These are phyloP conservation scores for Phyllosticta citrichinensis DNA, from an alignment of 2,329 filamentous ascomycete species.

Conservation along the genomic window DNA sequence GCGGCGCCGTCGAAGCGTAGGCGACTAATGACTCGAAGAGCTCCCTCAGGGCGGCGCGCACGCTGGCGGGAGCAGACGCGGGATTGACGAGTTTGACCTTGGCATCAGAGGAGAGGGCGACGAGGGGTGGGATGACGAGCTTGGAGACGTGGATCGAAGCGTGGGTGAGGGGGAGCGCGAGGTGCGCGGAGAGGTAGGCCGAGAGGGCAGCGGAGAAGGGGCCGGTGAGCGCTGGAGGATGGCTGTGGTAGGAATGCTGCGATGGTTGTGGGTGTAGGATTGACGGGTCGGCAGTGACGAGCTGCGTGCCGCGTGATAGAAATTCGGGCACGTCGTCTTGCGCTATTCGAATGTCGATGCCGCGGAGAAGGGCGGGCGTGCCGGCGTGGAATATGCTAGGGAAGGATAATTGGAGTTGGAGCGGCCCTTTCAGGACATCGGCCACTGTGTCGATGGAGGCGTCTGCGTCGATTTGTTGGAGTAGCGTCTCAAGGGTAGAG, in stretches of 20 bases:
- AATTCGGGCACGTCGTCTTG: slow-evolving; percentile 30
- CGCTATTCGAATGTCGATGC: slow-evolving; percentile 34
- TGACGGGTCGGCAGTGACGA: slow-evolving; percentile 12
- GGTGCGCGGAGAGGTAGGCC: slow-evolving; percentile 29
- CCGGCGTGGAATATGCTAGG: slow-evolving; percentile 12
- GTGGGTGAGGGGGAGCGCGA: slow-evolving; percentile 32
- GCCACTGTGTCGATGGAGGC: slow-evolving; percentile 21
- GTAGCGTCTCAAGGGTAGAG: slow-evolving; percentile 40
- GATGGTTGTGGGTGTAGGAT: slow-evolving; percentile 16
- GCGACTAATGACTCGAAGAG: background rate
- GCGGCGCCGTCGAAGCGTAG: background rate
- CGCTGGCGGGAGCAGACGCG: slow-evolving; percentile 10
- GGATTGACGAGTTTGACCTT: slow-evolving; percentile 30
- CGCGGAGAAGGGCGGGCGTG: slow-evolving; percentile 26
- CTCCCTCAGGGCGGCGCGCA: background rate
- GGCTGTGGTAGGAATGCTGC: background rate
- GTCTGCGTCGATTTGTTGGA: slow-evolving; percentile 44
- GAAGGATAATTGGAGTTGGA: slow-evolving; percentile 28
- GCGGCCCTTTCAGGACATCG: slow-evolving; percentile 20
- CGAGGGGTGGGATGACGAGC: slow-evolving; percentile 25
- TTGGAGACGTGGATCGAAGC: slow-evolving; percentile 31
- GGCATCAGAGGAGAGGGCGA: slow-evolving; percentile 27
- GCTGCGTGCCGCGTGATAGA: slow-evolving; percentile 19
- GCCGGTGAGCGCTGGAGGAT: slow-evolving; percentile 10
- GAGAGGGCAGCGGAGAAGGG: slow-evolving; percentile 33